phyloP scores from a whole-genome alignment of 2,329 filamentous ascomycete species.

The Bretziella fagacearum region DNA sequence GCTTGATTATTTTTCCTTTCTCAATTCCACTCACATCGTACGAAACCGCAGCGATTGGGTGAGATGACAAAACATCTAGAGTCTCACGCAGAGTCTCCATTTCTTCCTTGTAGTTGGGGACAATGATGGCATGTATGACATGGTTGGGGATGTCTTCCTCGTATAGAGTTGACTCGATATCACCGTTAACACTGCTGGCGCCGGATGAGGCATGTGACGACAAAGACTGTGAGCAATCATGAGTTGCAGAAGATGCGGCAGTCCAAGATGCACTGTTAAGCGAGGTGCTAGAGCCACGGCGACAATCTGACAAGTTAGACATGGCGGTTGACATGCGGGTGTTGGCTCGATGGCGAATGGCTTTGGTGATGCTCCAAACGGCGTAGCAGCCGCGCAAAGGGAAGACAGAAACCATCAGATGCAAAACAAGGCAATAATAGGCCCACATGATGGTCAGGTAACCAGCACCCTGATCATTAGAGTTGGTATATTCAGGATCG shows the following conservation, averaged over 20 bases:
- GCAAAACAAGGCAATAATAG: constrained; percentile 48
- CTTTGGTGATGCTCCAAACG: constrained; percentile 38
- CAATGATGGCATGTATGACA: constrained; percentile 47
- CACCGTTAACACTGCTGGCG: constrained; percentile 34
- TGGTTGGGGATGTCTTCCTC: constrained; percentile 26
- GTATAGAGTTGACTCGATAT: constrained; percentile 20
- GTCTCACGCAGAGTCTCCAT: constrained; percentile 51
- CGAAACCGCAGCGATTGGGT: constrained; percentile 42
- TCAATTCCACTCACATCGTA: constrained; percentile 45
- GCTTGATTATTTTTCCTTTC: background rate
- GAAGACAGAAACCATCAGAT: constrained; percentile 46
- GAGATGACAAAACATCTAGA: constrained; percentile 49
- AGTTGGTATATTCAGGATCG: constrained; percentile 20
- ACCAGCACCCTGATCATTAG: constrained; percentile 27
- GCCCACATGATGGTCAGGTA: constrained; percentile 39
- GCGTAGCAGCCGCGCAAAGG: constrained; percentile 45
- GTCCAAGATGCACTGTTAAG: constrained; percentile 30
- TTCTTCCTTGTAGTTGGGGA: constrained; percentile 62
- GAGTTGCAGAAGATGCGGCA: constrained; percentile 1
- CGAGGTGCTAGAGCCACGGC: constrained; percentile 37
- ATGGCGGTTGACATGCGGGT: constrained; percentile 26
- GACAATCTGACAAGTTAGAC: constrained; percentile 30
- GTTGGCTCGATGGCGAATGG: constrained; percentile 29
- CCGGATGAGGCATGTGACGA: constrained; percentile 29
- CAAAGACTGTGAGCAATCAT: background rate